Conservation (phyloP, 305 asterid genomes). For the Fraxinus xanthoxyloides region DNA sequence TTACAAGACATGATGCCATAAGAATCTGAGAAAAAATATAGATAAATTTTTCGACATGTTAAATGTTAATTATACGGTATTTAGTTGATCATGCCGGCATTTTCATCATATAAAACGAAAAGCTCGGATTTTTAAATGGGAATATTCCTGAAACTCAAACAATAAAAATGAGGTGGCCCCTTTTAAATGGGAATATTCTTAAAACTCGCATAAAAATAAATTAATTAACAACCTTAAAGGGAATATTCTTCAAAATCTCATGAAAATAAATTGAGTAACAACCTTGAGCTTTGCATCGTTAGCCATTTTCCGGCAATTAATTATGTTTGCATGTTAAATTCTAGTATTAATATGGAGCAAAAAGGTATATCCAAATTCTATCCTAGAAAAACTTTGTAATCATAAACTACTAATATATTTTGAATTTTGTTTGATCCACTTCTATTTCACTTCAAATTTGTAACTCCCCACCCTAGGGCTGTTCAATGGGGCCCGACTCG, state of each 20-base stretch:
- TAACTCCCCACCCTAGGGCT: not conserved
- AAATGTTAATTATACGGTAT: not conserved
- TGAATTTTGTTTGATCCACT: not conserved
- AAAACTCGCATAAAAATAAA: not conserved
- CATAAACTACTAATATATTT: not conserved
- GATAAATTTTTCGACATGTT: not conserved
- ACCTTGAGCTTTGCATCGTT: not conserved
- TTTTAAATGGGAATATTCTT: not conserved
- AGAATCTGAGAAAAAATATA: not conserved
- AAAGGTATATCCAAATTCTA: not conserved
- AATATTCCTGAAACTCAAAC: not conserved
- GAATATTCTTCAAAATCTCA: not conserved
- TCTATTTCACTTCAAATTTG: not conserved
- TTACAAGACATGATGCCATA: not conserved
- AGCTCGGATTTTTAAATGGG: not conserved
- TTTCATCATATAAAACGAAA: not conserved
- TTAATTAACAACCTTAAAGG: not conserved
- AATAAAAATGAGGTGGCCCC: no score
- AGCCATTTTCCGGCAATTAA: not conserved
- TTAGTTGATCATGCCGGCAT: not conserved
- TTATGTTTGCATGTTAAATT: not conserved
- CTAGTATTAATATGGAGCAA: not conserved
- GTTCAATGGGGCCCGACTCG: not conserved
- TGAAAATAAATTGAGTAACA: not conserved
- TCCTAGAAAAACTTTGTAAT: not conserved